Base-by-base conservation (phyloP, 495 filamentous ascomycete species). In the Friedmanniomyces simplex region DNA sequence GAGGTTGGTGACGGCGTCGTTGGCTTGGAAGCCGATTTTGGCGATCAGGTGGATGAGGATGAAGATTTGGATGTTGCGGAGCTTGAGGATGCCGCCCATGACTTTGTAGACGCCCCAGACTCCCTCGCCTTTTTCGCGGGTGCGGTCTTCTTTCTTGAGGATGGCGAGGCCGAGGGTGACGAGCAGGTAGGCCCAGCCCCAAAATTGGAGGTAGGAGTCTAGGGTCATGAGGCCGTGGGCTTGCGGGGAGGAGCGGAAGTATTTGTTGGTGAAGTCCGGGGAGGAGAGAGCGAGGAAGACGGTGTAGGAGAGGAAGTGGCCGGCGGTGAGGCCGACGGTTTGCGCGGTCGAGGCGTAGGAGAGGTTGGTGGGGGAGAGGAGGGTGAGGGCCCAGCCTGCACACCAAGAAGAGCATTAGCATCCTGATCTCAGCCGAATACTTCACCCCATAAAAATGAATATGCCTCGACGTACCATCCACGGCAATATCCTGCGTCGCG, bases 11-110 rank as follows among this genome's bases (percentile, higher is more conserved):
- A 95, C 93, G 26, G 79, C 94, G 68, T 98, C 93, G 73, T 98
- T 98, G 72, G 94, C 93, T 72, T 96, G 91, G 80, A 98, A 98
- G 55, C 93, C 93, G 63, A 98, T 95, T 76, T 98, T 98, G 64
- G 89, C 87, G 70, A 97, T 96, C 50, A 98, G 75, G 70, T 96
- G 91, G 64, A 98, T 86, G 63, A 96, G 71, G 72, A 98, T 94
- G 74, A 98, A 93, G 57, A 88, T 89, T 71, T 97, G 94, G 67
- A 98, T 87, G 72, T 97, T 95, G 67, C 84, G 85, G 59, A 98
- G 79, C 71, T 91, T 91, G 61, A 98, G 76, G 18, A 98, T 88
- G 45, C 84, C 87, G 83, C 89, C 89, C 93, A 98, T 98, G 70
- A 88, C 89, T 73, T 87, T 86, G 74, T 98, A 98, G 22, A 98